phyloP scores from a whole-genome alignment of 495 filamentous ascomycete genomes.

The Penicillium salamii region DNA sequence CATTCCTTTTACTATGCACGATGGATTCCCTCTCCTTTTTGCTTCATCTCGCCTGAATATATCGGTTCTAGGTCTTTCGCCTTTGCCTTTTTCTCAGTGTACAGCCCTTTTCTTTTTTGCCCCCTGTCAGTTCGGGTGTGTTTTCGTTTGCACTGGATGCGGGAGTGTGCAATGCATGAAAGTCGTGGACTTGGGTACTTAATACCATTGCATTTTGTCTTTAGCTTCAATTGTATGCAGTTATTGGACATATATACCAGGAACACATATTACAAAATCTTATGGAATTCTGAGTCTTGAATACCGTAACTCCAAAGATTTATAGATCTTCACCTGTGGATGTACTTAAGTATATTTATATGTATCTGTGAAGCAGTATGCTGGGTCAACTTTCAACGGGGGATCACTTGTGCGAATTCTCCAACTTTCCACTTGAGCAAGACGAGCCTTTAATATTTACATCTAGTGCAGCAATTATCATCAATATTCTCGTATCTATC shows the following conservation, averaged over 20 bases:
- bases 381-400: no score
- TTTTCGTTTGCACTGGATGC: constrained; percentile 10
- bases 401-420: no score
- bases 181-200: constrained; percentile 13
- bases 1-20: neutral
- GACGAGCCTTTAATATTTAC: no score
- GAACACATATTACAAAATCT: neutral
- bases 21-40: constrained; percentile 3
- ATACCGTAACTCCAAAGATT: no score
- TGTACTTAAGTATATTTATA: no score
- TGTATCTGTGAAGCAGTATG: no score
- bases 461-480: no score
- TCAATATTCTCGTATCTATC: constrained; percentile 2
- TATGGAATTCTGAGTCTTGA: no score
- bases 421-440: no score
- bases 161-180: constrained; percentile 11
- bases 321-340: no score
- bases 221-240: neutral
- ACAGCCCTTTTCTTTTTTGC: constrained; percentile 4
- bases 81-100: constrained; percentile 3
- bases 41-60: constrained; percentile 20
- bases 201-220: constrained; percentile 21
- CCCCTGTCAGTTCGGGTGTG: neutral
- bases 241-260: neutral
- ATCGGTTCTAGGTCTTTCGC: constrained; percentile 14